Evolutionary conservation across 2,329 filamentous ascomycete genomes (phyloP).

Genomic region (Apiospora hydei): DNA sequence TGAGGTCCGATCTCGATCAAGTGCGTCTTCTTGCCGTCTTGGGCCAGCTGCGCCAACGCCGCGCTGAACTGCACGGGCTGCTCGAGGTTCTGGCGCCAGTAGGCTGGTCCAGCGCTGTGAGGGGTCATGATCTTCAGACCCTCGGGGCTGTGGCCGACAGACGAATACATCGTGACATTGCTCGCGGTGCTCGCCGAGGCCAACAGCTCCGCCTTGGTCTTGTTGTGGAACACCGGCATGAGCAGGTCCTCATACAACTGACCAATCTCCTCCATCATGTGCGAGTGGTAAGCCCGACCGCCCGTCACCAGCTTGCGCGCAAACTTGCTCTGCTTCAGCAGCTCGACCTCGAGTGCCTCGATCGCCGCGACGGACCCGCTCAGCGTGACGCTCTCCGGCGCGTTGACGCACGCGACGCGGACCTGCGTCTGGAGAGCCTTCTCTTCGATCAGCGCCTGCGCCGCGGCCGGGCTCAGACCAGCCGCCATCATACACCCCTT

Average conservation of each 20-base stretch:
- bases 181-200: no score
- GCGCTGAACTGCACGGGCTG: constrained; percentile 20
- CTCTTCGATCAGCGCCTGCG: not conserved
- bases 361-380: not conserved
- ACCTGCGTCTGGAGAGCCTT: not conserved
- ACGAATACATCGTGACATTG: constrained; percentile 3
- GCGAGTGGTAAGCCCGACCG: constrained; percentile 39
- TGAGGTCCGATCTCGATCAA: constrained; percentile 33
- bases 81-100: constrained; percentile 25
- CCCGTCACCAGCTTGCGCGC: constrained; percentile 34
- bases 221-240: not conserved
- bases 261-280: constrained; percentile 36
- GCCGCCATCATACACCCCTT: not conserved
- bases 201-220: no score
- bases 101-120: not conserved
- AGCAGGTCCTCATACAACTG: not conserved
- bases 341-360: not conserved
- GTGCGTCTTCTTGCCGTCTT: constrained; percentile 1
- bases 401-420: not conserved
- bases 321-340: constrained; percentile 31
- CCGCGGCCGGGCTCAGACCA: not conserved
- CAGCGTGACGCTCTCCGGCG: not conserved
- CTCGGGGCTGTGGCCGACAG: not conserved
- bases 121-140: not conserved
- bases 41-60: not conserved